A percentile compares a stretch with the other conserved stretches of the same genome.
Evolutionary conservation across 176 grass and related monocot species (phyloP).

Genomic region (Zoysia japonica): DNA sequence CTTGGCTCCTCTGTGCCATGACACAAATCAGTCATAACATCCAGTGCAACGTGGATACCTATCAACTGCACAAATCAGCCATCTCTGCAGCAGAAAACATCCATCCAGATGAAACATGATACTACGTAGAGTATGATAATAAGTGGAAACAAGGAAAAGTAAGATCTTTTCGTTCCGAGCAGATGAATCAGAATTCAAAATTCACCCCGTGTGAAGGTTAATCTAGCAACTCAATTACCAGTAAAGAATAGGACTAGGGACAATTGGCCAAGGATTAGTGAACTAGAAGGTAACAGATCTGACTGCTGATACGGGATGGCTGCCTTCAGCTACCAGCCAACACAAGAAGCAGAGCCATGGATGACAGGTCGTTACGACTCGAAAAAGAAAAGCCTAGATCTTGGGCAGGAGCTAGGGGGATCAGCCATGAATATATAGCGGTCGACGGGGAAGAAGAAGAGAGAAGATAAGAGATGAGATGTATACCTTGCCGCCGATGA

Average conservation of each 20-base stretch:
- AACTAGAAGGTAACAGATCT: neutral
- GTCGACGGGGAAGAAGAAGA: neutral
- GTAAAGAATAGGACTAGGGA: neutral
- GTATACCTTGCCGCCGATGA: constrained; percentile 79
- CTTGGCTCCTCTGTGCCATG: neutral
- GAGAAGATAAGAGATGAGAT: neutral
- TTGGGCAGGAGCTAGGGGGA: neutral
- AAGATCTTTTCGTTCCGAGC: neutral
- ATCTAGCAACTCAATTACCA: neutral
- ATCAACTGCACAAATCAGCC: too few species aligned
- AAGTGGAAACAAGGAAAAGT: neutral
- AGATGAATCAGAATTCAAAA: neutral
- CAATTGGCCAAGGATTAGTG: neutral
- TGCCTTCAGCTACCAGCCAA: neutral
- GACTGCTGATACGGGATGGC: neutral
- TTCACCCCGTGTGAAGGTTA: neutral
- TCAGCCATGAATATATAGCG: neutral
- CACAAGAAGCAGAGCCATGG: neutral
- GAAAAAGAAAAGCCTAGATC: neutral
- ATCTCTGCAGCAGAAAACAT: too few species aligned
- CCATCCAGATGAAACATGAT: neutral
- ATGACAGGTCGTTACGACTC: too few species aligned
- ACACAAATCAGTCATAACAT: neutral
- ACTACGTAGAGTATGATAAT: neutral
- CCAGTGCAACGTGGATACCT: too few species aligned